Evolutionary conservation across 139 green algal species (phyloP).

Genomic region (Ostreobium quekettii): DNA sequence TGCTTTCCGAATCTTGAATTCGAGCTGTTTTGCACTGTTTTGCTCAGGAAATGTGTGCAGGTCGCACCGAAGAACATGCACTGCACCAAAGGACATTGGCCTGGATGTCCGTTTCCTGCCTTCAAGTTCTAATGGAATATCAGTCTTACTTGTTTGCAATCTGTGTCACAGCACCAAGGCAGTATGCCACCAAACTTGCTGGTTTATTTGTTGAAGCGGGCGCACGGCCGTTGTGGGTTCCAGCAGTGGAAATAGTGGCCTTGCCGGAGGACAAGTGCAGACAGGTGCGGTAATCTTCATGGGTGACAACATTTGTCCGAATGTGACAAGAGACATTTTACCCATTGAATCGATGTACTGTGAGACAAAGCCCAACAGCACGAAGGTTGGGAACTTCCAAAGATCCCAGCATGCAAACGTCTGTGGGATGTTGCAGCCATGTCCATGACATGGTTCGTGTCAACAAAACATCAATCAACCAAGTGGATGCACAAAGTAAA

Average conservation of each 20-base stretch:
- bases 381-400: too few species aligned
- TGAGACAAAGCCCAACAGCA: too few species aligned
- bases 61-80: neutral
- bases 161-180: slow-evolving; percentile 36
- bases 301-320: too few species aligned
- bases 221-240: slow-evolving; percentile 47
- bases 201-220: slow-evolving; percentile 40
- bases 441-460: too few species aligned
- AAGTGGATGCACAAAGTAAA: too few species aligned
- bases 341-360: too few species aligned
- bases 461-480: too few species aligned
- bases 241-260: slow-evolving; percentile 38
- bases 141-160: neutral
- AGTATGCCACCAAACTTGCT: slow-evolving; percentile 54
- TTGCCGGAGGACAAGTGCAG: slow-evolving; percentile 17
- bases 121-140: neutral
- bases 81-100: neutral
- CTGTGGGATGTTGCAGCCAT: too few species aligned
- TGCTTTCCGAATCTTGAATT: neutral
- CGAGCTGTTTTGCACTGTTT: neutral
- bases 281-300: too few species aligned
- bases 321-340: too few species aligned
- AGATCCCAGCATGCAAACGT: too few species aligned
- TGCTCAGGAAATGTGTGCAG: neutral
- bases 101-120: neutral